Percentiles rank a stretch among this genome's conserved stretches.
These are phyloP conservation scores for Heracleum sosnowskyi DNA, from an alignment of 129 eudicot species.

Conservation along the genomic window DNA sequence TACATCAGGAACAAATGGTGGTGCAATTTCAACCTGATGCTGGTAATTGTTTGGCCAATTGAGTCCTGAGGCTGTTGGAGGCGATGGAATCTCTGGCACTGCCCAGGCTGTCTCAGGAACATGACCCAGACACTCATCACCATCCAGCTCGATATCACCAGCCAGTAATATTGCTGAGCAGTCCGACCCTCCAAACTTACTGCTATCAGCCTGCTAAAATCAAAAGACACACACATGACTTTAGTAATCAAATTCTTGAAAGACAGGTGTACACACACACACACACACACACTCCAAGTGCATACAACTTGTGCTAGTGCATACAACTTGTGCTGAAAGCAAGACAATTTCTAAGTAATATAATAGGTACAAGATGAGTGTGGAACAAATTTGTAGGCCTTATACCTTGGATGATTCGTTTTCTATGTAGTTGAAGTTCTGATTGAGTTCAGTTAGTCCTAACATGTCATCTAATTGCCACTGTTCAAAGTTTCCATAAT, in stretches of 20 bases:
- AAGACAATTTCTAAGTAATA: not conserved
- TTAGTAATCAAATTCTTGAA: not conserved
- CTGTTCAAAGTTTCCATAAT: slow-evolving; percentile 47
- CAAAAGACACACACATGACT: not conserved
- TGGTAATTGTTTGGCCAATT: slow-evolving; percentile 47
- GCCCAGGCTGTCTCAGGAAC: slow-evolving; percentile 83
- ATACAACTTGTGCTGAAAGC: not conserved
- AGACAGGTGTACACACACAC: not conserved
- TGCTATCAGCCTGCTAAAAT: slow-evolving; percentile 61
- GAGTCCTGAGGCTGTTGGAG: slow-evolving; percentile 89
- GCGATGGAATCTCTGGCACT: slow-evolving; percentile 67
- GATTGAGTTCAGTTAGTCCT: slow-evolving; percentile 48
- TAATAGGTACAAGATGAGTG: not conserved
- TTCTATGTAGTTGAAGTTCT: slow-evolving; percentile 46
- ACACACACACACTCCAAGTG: not conserved
- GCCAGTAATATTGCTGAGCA: slow-evolving; percentile 48
- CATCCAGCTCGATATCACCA: slow-evolving; percentile 53
- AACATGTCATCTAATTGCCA: slow-evolving; percentile 84
- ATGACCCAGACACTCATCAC: slow-evolving; percentile 60
- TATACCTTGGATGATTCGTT: slow-evolving; percentile 69
- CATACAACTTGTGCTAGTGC: not conserved
- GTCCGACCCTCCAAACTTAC: slow-evolving; percentile 73
- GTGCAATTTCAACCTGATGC: slow-evolving; percentile 25
- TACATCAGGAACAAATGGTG: slow-evolving; percentile 71
- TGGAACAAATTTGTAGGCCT: not conserved